Evolutionary conservation across 2,329 filamentous ascomycete genomes (phyloP).

Genomic region (Teratosphaeria pseudoeucalypti): DNA sequence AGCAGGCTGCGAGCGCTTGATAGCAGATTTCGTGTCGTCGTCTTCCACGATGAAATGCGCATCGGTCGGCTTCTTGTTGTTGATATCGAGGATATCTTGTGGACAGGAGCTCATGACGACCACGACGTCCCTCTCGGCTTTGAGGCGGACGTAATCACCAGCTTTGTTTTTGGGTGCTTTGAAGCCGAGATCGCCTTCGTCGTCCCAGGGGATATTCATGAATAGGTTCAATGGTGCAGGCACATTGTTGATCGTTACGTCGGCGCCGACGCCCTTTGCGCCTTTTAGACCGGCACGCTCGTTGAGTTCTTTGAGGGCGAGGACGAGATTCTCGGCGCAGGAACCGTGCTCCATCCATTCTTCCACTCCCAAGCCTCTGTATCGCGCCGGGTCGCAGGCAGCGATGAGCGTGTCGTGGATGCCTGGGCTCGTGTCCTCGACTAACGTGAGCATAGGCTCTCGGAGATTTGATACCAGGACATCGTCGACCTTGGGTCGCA

Average conservation of each 20-base stretch:
- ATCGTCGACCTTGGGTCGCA: conserved; percentile 33
- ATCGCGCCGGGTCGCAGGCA: conserved; percentile 37
- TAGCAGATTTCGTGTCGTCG: conserved; percentile 9
- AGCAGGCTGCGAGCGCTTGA: conserved; percentile 13
- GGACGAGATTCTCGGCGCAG: conserved; percentile 40
- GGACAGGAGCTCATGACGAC: conserved; percentile 40
- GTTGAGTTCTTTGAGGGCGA: conserved; percentile 39
- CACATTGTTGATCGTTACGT: conserved; percentile 38
- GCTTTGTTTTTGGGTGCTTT: conserved; percentile 30
- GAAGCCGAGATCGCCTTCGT: conserved; percentile 32
- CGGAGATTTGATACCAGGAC: conserved; percentile 36
- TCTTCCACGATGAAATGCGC: conserved; percentile 33
- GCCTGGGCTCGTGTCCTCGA: conserved; percentile 36
- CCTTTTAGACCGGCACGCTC: conserved; percentile 37
- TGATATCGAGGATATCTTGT: conserved; percentile 35
- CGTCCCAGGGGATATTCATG: conserved; percentile 38
- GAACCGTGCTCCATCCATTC: conserved; percentile 37
- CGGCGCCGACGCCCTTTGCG: conserved; percentile 35
- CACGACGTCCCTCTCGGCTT: conserved; percentile 35
- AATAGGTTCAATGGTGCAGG: conserved; percentile 39
- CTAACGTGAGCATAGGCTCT: conserved; percentile 35
- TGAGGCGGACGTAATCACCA: conserved; percentile 35
- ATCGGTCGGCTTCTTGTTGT: conserved; percentile 31
- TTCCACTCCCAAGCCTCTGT: conserved; percentile 32
- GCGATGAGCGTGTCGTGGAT: conserved; percentile 39